A percentile compares a stretch with the other conserved stretches of the same genome.
These are phyloP conservation scores for Penicillium sp. DNA, from an alignment of 2,329 filamentous ascomycete species.

Conservation along the genomic window DNA sequence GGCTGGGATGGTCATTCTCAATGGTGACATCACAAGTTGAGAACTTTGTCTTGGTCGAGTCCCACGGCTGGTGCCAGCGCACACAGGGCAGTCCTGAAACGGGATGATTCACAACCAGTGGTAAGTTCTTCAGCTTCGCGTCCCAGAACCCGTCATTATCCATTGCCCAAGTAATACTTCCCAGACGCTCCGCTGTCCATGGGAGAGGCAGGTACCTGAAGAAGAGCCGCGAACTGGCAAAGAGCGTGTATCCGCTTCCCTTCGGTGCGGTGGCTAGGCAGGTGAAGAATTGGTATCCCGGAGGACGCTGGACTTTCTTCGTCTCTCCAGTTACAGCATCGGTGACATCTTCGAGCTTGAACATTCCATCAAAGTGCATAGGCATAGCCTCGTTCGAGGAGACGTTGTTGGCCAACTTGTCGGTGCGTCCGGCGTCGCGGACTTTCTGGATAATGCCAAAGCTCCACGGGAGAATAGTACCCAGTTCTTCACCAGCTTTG, in stretches of 20 bases:
- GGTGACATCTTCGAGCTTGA: conserved; percentile 50
- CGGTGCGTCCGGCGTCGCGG: conserved; percentile 48
- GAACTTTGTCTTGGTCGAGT: conserved; percentile 52
- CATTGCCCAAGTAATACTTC: conserved; percentile 45
- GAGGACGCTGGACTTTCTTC: conserved; percentile 45
- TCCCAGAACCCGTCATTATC: conserved; percentile 50
- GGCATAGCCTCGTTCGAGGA: conserved; percentile 57
- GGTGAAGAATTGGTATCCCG: conserved; percentile 56
- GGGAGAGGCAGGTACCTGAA: conserved; percentile 47
- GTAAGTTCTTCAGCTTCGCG: conserved; percentile 45
- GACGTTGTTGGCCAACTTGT: conserved; percentile 52
- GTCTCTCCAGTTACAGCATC: conserved; percentile 41
- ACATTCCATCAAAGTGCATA: conserved; percentile 58
- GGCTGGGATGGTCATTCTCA: conserved; percentile 40
- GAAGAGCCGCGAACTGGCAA: conserved; percentile 52
- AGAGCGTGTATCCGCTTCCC: conserved; percentile 55
- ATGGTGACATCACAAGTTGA: conserved; percentile 48
- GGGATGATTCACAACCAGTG: conserved; percentile 48
- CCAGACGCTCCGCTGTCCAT: conserved; percentile 23
- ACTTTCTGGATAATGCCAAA: conserved; percentile 54
- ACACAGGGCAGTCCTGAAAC: conserved; percentile 49
- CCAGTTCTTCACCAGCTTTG: conserved; percentile 49
- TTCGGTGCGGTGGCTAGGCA: conserved; percentile 43
- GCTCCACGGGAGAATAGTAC: conserved; percentile 52
- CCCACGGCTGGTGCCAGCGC: conserved; percentile 58